Conservation (phyloP, 148 eudicot species). For the Rhododendron ferrugineum region DNA sequence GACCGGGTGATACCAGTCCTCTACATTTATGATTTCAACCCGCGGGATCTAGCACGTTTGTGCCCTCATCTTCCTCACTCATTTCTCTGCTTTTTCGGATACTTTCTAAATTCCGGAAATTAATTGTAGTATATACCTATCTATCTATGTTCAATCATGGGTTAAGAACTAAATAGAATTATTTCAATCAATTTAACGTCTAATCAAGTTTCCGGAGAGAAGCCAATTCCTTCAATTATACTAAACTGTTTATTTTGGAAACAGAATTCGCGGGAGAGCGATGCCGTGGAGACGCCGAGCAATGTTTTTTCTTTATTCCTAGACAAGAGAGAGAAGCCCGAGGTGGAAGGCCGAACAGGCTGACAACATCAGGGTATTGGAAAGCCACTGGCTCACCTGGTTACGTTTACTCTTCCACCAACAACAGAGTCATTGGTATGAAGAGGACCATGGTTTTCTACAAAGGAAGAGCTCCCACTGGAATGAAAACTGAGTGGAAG, state of each 20-base stretch:
- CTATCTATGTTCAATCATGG: background rate
- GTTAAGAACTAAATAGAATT: too few species aligned
- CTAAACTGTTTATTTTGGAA: background rate
- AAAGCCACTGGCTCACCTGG: constrained; percentile 66
- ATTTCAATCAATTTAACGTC: too few species aligned
- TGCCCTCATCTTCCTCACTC: background rate
- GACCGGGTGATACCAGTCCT: constrained; percentile 37
- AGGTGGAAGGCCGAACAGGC: constrained; percentile 60
- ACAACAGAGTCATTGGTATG: constrained; percentile 36
- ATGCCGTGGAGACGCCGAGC: constrained; percentile 36
- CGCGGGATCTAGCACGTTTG: constrained; percentile 54
- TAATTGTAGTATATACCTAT: too few species aligned
- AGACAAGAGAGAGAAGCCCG: constrained; percentile 43
- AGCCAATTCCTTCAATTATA: background rate
- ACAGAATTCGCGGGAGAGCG: constrained; percentile 36
- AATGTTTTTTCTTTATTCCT: constrained; percentile 68
- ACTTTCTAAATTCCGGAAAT: background rate
- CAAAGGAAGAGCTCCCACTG: constrained; percentile 51
- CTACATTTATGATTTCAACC: constrained; percentile 43
- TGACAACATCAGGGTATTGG: constrained; percentile 60
- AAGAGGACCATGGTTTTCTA: constrained; percentile 81
- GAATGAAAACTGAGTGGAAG: constrained; percentile 59
- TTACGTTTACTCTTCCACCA: constrained; percentile 34
- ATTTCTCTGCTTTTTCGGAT: background rate
- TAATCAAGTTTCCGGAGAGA: background rate